These are phyloP conservation scores for Barbatosphaeria neglecta DNA, from an alignment of 495 filamentous ascomycete species.

Conservation along the genomic window DNA sequence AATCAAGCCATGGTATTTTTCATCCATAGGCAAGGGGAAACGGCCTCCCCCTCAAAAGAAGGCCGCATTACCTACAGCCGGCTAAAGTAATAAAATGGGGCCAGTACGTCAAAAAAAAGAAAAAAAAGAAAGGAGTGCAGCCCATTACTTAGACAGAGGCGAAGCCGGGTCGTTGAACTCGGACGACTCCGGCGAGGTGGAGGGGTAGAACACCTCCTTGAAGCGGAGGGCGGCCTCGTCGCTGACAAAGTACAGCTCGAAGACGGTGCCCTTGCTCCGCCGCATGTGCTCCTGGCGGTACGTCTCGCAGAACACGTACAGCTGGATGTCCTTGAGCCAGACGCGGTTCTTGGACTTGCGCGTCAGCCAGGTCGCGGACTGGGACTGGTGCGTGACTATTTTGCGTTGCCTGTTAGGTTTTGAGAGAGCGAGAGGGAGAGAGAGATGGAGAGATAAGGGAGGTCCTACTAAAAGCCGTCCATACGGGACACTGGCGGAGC, in stretches of 20 bases:
- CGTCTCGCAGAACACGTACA: conserved; percentile 49
- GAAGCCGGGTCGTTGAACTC: conserved; percentile 10
- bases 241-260: conserved; percentile 33
- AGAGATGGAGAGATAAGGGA: neutral
- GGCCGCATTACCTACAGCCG: neutral
- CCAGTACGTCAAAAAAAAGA: neutral
- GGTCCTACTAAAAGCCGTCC: conserved; percentile 57
- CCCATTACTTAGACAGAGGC: neutral
- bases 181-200: conserved; percentile 13
- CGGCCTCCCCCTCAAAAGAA: neutral
- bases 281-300: conserved; percentile 42
- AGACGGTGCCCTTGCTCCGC: conserved; percentile 27
- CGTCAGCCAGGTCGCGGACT: conserved; percentile 46
- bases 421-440: neutral
- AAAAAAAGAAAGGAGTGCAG: neutral
- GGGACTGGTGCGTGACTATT: conserved; percentile 47
- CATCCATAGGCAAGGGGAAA: too few relatives aligned
- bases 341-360: conserved; percentile 38
- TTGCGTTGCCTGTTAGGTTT: neutral
- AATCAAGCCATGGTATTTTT: too few relatives aligned
- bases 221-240: conserved; percentile 31
- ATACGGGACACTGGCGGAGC: conserved; percentile 47
- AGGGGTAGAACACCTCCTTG: conserved; percentile 23
- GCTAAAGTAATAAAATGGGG: too few relatives aligned
- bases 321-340: conserved; percentile 48